These are phyloP conservation scores for Colletotrichum eleusines DNA, from an alignment of 2,329 filamentous ascomycete genomes.

Conservation along the genomic window DNA sequence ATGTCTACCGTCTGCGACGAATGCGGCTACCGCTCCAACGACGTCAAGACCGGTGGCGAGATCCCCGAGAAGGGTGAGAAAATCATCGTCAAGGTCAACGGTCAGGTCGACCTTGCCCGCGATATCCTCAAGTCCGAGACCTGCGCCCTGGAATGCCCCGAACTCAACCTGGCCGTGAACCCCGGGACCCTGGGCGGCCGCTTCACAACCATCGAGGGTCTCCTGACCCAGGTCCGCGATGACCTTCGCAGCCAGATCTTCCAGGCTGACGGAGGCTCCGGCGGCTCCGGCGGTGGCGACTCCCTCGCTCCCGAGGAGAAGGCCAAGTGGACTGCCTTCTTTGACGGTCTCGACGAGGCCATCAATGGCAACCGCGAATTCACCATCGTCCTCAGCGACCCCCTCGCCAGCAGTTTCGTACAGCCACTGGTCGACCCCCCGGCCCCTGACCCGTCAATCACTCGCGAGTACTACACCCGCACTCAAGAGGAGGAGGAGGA, in stretches of 20 bases:
- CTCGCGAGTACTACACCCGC: slow-evolving; percentile 83
- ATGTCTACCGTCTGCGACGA: slow-evolving; percentile 94
- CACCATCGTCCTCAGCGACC: slow-evolving; percentile 86
- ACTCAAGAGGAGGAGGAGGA: slow-evolving; percentile 96
- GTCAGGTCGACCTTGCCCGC: slow-evolving; percentile 79
- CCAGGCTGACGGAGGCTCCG: slow-evolving; percentile 76
- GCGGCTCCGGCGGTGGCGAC: slow-evolving; percentile 75
- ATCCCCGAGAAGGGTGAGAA: slow-evolving; percentile 88
- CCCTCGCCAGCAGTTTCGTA: slow-evolving; percentile 92
- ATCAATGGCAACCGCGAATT: slow-evolving; percentile 86
- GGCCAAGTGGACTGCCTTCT: slow-evolving; percentile 84
- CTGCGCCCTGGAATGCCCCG: slow-evolving; percentile 86
- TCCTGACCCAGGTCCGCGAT: slow-evolving; percentile 91
- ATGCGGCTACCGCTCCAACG: slow-evolving; percentile 95
- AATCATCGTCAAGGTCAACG: slow-evolving; percentile 80
- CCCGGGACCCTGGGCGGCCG: slow-evolving; percentile 94
- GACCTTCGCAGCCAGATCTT: slow-evolving; percentile 92
- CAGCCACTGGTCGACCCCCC: slow-evolving; percentile 86
- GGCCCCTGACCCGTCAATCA: slow-evolving; percentile 81
- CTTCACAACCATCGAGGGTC: slow-evolving; percentile 96
- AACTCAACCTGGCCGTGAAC: slow-evolving; percentile 88
- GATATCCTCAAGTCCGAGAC: slow-evolving; percentile 98
- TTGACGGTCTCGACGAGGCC: slow-evolving; percentile 78
- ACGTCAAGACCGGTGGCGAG: slow-evolving; percentile 96
- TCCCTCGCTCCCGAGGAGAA: slow-evolving; percentile 77